Percentiles rank a stretch among this genome's conserved stretches.
phyloP scores from a whole-genome alignment of 2,329 filamentous ascomycete species.

The Aureobasidium sp. region DNA sequence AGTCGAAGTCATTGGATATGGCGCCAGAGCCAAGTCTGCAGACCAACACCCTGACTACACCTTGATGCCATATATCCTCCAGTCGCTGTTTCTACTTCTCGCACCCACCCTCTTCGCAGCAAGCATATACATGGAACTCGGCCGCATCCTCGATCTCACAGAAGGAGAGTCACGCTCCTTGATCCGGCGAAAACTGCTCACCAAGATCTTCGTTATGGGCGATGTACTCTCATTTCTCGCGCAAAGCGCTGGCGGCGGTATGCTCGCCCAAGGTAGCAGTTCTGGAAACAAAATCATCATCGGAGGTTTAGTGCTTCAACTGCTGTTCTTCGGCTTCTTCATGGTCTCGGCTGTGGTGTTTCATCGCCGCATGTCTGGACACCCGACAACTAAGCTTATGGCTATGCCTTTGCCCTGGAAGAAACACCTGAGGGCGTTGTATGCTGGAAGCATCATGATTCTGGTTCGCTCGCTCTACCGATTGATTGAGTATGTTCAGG shows the following conservation, averaged over 20 bases:
- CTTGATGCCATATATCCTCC: slow-evolving; percentile 37
- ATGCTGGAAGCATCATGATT: slow-evolving; percentile 36
- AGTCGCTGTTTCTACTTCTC: slow-evolving; percentile 41
- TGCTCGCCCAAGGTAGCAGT: slow-evolving; percentile 29
- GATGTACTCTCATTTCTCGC: slow-evolving; percentile 49
- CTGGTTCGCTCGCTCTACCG: slow-evolving; percentile 42
- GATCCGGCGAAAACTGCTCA: slow-evolving; percentile 41
- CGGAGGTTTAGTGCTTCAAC: slow-evolving; percentile 50
- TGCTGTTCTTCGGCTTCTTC: slow-evolving; percentile 53
- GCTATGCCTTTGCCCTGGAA: slow-evolving; percentile 29
- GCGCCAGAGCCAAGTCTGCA: slow-evolving; percentile 26
- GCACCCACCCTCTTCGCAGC: slow-evolving; percentile 45
- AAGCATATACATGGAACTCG: slow-evolving; percentile 47
- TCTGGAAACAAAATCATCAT: slow-evolving; percentile 50
- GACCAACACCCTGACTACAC: slow-evolving; percentile 20
- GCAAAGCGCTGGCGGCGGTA: slow-evolving; percentile 41
- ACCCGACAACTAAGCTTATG: slow-evolving; percentile 14
- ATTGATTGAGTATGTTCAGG: slow-evolving; percentile 43
- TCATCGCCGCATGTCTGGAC: slow-evolving; percentile 36
- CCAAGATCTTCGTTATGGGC: slow-evolving; percentile 49
- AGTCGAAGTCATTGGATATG: slow-evolving; percentile 43
- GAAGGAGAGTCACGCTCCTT: slow-evolving; percentile 39
- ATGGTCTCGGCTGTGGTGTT: slow-evolving; percentile 44
- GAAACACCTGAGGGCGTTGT: slow-evolving; percentile 31
- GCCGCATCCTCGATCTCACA: slow-evolving; percentile 37